Evolutionary conservation across 225 moss, liverwort and hornwort genomes (phyloP).

Genomic region (Antitrichia curtipendula): DNA sequence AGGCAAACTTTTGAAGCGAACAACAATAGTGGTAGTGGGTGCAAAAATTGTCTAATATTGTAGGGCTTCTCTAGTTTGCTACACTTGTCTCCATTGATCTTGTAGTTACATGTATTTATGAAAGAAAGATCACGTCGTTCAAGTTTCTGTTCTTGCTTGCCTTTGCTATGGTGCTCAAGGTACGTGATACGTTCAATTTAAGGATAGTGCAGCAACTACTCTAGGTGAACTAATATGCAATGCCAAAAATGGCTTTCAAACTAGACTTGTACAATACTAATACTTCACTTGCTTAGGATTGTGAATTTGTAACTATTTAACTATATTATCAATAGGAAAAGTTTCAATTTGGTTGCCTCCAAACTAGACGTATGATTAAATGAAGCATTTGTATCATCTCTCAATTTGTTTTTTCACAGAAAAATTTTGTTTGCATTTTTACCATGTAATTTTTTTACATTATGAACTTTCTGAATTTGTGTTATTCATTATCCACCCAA

Average conservation of each 20-base stretch:
- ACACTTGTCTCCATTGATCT: constrained; percentile 90
- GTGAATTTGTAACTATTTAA: constrained; percentile 12
- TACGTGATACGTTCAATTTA: constrained; percentile 85
- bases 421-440: too few species aligned
- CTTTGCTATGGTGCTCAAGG: constrained; percentile 85
- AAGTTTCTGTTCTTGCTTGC: constrained; percentile 76
- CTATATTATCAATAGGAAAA: neutral
- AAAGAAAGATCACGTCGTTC: constrained; percentile 92
- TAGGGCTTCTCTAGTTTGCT: constrained; percentile 87
- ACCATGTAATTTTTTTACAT: neutral
- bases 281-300: neutral
- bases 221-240: constrained; percentile 22
- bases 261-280: constrained; percentile 5
- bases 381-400: neutral
- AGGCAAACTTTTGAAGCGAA: constrained; percentile 83
- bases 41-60: constrained; percentile 82
- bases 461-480: neutral
- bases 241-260: neutral
- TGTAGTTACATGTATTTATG: constrained; percentile 81
- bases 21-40: constrained; percentile 89
- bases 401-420: neutral
- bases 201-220: constrained; percentile 90
- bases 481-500: too few species aligned
- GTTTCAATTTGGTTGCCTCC: neutral
- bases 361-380: neutral